Evolutionary conservation across 371 early-diverging fungal genomes (phyloP).

Genomic region (Mucor racemosus): DNA sequence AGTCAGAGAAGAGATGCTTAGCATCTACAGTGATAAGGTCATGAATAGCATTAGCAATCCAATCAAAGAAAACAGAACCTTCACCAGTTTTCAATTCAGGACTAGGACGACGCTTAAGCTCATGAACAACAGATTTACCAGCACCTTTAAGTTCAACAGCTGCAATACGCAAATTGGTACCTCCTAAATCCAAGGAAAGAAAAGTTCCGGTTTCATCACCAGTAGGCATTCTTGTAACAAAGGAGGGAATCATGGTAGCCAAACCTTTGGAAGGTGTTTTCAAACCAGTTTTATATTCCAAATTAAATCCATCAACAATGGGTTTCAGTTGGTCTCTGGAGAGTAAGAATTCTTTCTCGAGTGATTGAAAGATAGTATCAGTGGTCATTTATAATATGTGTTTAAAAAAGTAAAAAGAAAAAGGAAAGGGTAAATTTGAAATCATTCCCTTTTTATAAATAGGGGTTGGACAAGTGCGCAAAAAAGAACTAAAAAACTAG

Average conservation of each 20-base stretch:
- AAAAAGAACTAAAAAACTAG: neutral
- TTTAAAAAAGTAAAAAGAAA: conserved; percentile 7
- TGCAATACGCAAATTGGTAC: conserved; percentile 90
- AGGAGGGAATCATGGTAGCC: conserved; percentile 82
- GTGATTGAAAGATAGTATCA: conserved; percentile 32
- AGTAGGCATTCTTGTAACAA: conserved; percentile 80
- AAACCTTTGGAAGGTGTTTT: conserved; percentile 54
- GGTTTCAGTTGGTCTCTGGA: conserved; percentile 53
- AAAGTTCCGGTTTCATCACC: conserved; percentile 85
- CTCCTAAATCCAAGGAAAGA: conserved; percentile 92
- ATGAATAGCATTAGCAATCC: conserved; percentile 74
- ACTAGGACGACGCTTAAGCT: conserved; percentile 68
- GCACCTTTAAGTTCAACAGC: conserved; percentile 77
- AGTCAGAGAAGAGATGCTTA: conserved; percentile 30
- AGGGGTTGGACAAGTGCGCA: conserved; percentile 2
- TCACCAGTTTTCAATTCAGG: conserved; percentile 63
- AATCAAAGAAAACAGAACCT: conserved; percentile 84
- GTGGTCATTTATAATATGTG: conserved; percentile 12
- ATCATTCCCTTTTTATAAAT: neutral
- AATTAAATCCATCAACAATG: conserved; percentile 53
- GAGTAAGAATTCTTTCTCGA: conserved; percentile 42
- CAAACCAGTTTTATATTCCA: conserved; percentile 48
- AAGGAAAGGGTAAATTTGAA: conserved; percentile 4
- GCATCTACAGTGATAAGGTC: conserved; percentile 41
- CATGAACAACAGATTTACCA: conserved; percentile 70